Percentiles rank a stretch among this genome's conserved stretches.
Conservation (phyloP, 257 asterid genomes). For the Solanum dulcamara region DNA sequence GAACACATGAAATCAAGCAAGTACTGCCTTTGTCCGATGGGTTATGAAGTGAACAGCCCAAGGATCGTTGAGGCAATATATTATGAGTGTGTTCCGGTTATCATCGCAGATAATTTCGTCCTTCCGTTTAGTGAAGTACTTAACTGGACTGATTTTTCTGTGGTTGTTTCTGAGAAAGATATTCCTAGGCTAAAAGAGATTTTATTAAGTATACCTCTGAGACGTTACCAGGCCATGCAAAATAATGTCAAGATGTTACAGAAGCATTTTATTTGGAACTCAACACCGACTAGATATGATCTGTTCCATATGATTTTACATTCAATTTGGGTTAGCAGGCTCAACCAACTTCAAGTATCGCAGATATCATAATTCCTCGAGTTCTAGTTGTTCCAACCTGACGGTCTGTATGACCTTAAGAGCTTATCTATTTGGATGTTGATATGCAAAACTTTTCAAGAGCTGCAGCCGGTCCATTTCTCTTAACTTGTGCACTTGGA, state of each 20-base stretch:
- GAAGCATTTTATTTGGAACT: slow-evolving; percentile 82
- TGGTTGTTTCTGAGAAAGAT: slow-evolving; percentile 59
- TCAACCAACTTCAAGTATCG: slow-evolving; percentile 43
- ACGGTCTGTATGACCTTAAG: neutral
- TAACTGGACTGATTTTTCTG: slow-evolving; percentile 66
- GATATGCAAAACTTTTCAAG: neutral
- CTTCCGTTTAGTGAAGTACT: slow-evolving; percentile 62
- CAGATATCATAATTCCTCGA: neutral
- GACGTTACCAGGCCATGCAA: slow-evolving; percentile 49
- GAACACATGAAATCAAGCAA: slow-evolving; percentile 89
- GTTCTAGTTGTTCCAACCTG: neutral
- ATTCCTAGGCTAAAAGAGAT: slow-evolving; percentile 70
- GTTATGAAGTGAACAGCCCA: slow-evolving; percentile 88
- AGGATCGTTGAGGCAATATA: slow-evolving; percentile 85
- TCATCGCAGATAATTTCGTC: slow-evolving; percentile 63
- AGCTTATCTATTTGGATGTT: neutral
- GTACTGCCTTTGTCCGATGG: slow-evolving; percentile 91
- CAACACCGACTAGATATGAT: slow-evolving; percentile 55
- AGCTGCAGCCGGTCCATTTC: neutral
- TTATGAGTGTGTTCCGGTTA: slow-evolving; percentile 79
- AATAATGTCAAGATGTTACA: slow-evolving; percentile 63
- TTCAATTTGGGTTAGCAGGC: slow-evolving; percentile 74
- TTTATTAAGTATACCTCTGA: slow-evolving; percentile 51
- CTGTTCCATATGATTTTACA: slow-evolving; percentile 85
- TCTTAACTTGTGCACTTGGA: neutral